Conservation (phyloP, 1,284 basidiomycete genomes). For the Ganoderma resinaceum region DNA sequence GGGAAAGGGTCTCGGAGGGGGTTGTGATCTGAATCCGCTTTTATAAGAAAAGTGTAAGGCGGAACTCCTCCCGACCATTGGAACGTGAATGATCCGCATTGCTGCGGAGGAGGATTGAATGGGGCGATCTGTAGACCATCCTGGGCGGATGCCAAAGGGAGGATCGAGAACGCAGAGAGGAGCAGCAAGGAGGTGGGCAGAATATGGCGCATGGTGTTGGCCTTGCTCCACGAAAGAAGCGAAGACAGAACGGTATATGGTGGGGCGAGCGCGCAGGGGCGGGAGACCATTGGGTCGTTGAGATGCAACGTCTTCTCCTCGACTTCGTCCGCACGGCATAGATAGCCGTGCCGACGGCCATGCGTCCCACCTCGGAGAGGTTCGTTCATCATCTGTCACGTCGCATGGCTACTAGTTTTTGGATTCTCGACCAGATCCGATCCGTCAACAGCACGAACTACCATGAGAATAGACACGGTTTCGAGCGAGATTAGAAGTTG, state of each 20-base stretch:
- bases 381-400: too few species aligned
- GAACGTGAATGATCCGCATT: neutral
- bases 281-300: neutral
- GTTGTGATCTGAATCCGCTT: too few species aligned
- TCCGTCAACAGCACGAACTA: too few species aligned
- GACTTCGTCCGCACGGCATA: neutral
- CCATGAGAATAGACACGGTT: too few species aligned
- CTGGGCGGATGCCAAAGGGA: neutral
- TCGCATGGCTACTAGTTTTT: too few species aligned
- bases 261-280: neutral
- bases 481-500: too few species aligned
- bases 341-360: too few species aligned
- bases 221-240: neutral
- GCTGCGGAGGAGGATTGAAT: neutral
- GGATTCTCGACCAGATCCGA: too few species aligned
- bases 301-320: neutral
- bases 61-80: neutral
- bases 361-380: too few species aligned
- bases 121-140: neutral
- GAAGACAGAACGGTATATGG: neutral
- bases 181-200: neutral
- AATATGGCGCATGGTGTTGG: neutral
- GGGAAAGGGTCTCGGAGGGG: neutral
- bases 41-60: neutral
- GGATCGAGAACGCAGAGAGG: neutral